Evolutionary conservation across 2,329 filamentous ascomycete genomes (phyloP), one percentile per base, ranked within the genome.

Genomic region (Polytolypa hystricis): DNA sequence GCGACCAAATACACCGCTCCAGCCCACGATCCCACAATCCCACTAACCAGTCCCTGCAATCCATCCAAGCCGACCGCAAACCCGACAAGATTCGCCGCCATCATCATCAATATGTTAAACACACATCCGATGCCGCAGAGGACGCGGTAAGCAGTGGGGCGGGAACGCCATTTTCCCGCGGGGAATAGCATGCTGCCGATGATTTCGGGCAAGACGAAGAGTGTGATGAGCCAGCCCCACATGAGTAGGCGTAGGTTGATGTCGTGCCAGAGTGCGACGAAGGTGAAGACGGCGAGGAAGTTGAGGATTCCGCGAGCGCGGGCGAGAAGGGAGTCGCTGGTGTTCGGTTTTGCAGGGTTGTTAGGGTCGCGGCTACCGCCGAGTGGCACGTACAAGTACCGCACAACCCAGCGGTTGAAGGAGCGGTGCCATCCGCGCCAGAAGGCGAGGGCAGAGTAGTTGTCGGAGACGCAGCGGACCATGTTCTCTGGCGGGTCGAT

Each of bases 401-500:
- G 79, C 34, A 96, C 72, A 39, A 91, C 73, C 86, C 87, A 98
- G 47, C 86, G 81, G 64, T 96, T 96, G 68, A 84, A 96, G 45
- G 78, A 85, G 35, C 87, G 79, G 62, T 98, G 91, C 93, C 93
- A 98, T 20, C 78, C 79, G 43, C 91, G 83, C 91, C 91, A 98
- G 65, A 98, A 98, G 14, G 80, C 79, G 27, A 87, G 71, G 0
- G 85, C 81, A 45, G 81, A 87, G 66, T 87, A 95, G 59, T 96
- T 96, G 66, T 98, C 78, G 53, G 79, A 87, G 62, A 95, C 85
- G 61, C 93, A 98, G 48, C 91, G 83, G 37, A 95, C 75, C 85
- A 98, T 95, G 64, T 98, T 98, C 64, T 98, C 91, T 0, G 91
- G 89, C 0, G 91, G 85, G 54, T 98, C 91, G 48, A 98, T 77